Conservation (phyloP, 2,329 filamentous ascomycete species). For the Seiridium cupressi region DNA sequence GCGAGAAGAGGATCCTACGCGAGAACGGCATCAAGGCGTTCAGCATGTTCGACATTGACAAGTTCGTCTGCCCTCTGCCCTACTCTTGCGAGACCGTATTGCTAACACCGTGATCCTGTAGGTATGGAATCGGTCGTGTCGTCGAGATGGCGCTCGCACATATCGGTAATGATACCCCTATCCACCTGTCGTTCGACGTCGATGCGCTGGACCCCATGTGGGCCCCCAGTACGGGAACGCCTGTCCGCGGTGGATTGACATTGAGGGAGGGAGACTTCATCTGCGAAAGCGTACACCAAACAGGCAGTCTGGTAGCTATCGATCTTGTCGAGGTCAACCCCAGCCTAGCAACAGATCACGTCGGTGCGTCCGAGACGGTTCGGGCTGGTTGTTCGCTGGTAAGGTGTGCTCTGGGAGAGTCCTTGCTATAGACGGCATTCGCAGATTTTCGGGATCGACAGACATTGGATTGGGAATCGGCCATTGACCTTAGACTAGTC, state of each 20-base stretch:
- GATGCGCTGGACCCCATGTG: slow-evolving; percentile 95
- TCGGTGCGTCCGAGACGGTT: slow-evolving; percentile 79
- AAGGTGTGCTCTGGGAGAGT: slow-evolving; percentile 88
- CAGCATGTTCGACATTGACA: slow-evolving; percentile 97
- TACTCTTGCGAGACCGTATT: not conserved
- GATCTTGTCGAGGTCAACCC: slow-evolving; percentile 84
- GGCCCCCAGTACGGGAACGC: slow-evolving; percentile 93
- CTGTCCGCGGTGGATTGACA: slow-evolving; percentile 89
- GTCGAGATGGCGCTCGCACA: slow-evolving; percentile 98
- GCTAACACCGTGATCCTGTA: slow-evolving; percentile 28
- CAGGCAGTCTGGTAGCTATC: slow-evolving; percentile 74
- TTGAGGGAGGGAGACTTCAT: slow-evolving; percentile 96
- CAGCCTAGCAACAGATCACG: slow-evolving; percentile 58
- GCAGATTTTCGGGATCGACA: not conserved
- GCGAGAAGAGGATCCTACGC: slow-evolving; percentile 87
- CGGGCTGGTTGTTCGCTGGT: slow-evolving; percentile 88
- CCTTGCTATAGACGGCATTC: slow-evolving; percentile 61
- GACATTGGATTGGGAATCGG: not conserved
- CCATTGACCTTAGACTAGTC: not conserved
- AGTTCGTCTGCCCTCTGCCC: slow-evolving; percentile 47
- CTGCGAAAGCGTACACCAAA: slow-evolving; percentile 81
- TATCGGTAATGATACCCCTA: slow-evolving; percentile 91
- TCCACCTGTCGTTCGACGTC: slow-evolving; percentile 96
- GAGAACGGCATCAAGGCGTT: slow-evolving; percentile 94
- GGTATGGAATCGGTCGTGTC: slow-evolving; percentile 89